A percentile compares a stretch with the other conserved stretches of the same genome.
phyloP scores from a whole-genome alignment of 495 filamentous ascomycete species.

The Hyphodiscus hymeniophilus region DNA sequence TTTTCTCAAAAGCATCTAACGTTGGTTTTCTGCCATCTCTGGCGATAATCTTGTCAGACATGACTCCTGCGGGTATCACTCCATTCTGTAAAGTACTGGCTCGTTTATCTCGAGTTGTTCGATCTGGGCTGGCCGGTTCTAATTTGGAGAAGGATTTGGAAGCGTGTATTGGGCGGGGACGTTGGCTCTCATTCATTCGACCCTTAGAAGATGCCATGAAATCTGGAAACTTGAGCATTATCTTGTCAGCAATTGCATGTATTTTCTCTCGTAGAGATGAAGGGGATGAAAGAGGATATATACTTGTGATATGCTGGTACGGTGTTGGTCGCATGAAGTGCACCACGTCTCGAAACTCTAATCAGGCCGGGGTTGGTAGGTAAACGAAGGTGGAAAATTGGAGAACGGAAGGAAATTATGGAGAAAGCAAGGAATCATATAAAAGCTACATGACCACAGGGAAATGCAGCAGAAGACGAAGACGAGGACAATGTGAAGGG shows the following conservation, averaged over 20 bases:
- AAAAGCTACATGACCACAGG: conserved; percentile 11
- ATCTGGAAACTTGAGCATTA: conserved; percentile 21
- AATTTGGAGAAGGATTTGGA: conserved; percentile 24
- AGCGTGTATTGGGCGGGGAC: conserved; percentile 24
- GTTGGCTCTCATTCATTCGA: conserved; percentile 13
- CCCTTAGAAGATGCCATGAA: conserved; percentile 20
- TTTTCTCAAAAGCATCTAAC: conserved; percentile 15
- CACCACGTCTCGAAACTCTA: conserved; percentile 19
- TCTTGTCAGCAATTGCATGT: conserved; percentile 18
- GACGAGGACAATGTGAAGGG: too few relatives aligned
- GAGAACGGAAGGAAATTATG: conserved; percentile 2
- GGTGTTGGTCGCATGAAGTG: conserved; percentile 19
- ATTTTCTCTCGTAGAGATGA: conserved; percentile 1
- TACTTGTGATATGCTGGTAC: conserved; percentile 9
- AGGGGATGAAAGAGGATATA: background rate
- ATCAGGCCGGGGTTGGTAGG: conserved; percentile 12
- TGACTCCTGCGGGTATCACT: conserved; percentile 32
- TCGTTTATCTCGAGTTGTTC: conserved; percentile 39
- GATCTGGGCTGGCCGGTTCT: conserved; percentile 29
- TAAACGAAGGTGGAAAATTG: conserved; percentile 15
- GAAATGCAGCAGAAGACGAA: background rate
- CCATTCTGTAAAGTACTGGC: conserved; percentile 57
- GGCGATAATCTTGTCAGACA: conserved; percentile 20
- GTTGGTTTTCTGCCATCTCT: conserved; percentile 11
- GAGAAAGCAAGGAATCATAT: conserved; percentile 1